Conservation (phyloP, 805 yeast genomes). For the Ogataea nitratoaversa region DNA sequence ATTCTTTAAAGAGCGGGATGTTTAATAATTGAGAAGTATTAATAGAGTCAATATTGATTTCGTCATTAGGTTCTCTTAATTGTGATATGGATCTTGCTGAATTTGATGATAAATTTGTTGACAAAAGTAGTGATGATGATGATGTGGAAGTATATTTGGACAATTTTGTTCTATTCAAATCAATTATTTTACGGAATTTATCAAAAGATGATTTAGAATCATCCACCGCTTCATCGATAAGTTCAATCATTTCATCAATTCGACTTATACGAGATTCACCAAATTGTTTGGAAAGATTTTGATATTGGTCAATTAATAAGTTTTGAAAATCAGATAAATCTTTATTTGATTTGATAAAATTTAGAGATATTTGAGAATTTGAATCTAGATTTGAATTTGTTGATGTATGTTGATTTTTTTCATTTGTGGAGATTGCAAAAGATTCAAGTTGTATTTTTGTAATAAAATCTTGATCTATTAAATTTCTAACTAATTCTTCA, state of each 20-base stretch:
- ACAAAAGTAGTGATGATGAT: too few species aligned
- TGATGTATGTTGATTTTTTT: not conserved
- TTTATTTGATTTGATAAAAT: constrained; percentile 11
- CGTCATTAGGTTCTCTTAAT: not conserved
- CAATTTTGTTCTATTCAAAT: constrained; percentile 4
- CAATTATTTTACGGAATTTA: constrained; percentile 15
- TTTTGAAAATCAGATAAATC: constrained; percentile 17
- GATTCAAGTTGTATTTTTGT: constrained; percentile 9
- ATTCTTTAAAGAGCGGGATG: constrained; percentile 11
- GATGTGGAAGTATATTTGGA: too few species aligned
- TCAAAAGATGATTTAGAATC: constrained; percentile 18
- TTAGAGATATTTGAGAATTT: not conserved
- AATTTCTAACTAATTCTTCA: constrained; percentile 3
- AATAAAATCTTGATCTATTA: constrained; percentile 8
- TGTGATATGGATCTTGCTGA: not conserved
- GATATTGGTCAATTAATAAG: constrained; percentile 29
- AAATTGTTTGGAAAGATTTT: constrained; percentile 27
- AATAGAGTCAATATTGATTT: constrained; percentile 2
- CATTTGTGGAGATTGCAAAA: constrained; percentile 1
- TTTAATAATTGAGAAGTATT: constrained; percentile 8
- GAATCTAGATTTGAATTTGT: constrained; percentile 8
- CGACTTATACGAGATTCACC: constrained; percentile 26
- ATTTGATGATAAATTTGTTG: not conserved
- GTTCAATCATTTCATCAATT: constrained; percentile 29
- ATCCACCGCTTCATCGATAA: constrained; percentile 29